Evolutionary conservation across 2,329 filamentous ascomycete species (phyloP).

Genomic region (Fusarium piperis): DNA sequence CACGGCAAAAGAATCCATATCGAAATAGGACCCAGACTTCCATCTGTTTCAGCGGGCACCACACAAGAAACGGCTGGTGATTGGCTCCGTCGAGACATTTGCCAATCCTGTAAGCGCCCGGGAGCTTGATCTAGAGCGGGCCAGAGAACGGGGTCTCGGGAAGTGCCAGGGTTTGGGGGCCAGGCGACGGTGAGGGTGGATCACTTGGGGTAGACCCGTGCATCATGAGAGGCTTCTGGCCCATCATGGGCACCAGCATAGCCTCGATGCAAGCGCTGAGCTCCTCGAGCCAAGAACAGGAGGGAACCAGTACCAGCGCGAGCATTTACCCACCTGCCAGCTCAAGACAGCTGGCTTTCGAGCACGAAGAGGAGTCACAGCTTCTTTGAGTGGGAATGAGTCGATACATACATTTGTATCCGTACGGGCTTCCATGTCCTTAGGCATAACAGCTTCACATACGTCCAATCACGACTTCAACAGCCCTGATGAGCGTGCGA

Average conservation of each 20-base stretch:
- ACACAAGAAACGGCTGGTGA: conserved; percentile 18
- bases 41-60: conserved; percentile 15
- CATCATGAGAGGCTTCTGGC: conserved; percentile 29
- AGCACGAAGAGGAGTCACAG: not conserved
- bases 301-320: conserved; percentile 14
- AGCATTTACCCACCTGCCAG: not conserved
- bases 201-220: conserved; percentile 21
- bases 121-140: conserved; percentile 32
- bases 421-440: not conserved
- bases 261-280: conserved; percentile 37
- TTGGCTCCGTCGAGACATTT: conserved; percentile 29
- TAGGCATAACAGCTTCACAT: not conserved
- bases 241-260: conserved; percentile 30
- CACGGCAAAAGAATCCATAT: conserved; percentile 7
- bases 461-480: not conserved
- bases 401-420: not conserved
- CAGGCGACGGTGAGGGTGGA: conserved; percentile 22
- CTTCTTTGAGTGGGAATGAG: not conserved
- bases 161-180: conserved; percentile 31
- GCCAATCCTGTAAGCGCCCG: conserved; percentile 41
- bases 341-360: not conserved
- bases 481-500: not conserved
- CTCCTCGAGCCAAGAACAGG: conserved; percentile 33
- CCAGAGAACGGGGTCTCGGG: conserved; percentile 29
- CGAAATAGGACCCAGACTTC: conserved; percentile 9